phyloP scores from a whole-genome alignment of 805 yeast genomes.

The Suhomyces sp. region DNA sequence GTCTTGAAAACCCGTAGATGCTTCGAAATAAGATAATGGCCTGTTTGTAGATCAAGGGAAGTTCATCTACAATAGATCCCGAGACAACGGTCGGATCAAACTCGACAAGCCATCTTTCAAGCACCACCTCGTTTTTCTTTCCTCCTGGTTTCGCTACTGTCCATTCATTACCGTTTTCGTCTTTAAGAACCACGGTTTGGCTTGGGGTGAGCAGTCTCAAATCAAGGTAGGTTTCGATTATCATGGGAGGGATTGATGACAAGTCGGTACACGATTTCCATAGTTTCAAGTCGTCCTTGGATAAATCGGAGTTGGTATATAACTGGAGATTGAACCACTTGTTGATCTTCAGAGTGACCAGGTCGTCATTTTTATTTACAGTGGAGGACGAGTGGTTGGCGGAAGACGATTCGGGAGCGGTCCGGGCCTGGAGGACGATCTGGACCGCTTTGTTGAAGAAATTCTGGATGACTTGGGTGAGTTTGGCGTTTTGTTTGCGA shows the following conservation, averaged over 20 bases:
- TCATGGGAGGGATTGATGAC: constrained; percentile 68
- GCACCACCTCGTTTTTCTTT: constrained; percentile 77
- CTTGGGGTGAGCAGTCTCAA: constrained; percentile 54
- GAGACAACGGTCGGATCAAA: constrained; percentile 53
- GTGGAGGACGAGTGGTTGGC: constrained; percentile 6
- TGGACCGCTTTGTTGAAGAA: constrained; percentile 66
- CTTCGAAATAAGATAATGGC: constrained; percentile 73
- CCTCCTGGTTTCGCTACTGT: constrained; percentile 56
- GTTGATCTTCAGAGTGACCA: constrained; percentile 36
- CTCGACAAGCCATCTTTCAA: constrained; percentile 92
- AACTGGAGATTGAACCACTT: constrained; percentile 66
- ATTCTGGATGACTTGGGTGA: constrained; percentile 50
- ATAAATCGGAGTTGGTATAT: constrained; percentile 28
- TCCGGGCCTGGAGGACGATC: constrained; percentile 51
- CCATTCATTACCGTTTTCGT: constrained; percentile 53
- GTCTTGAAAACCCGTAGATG: constrained; percentile 60
- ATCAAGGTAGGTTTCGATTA: constrained; percentile 80
- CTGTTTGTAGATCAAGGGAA: constrained; percentile 70
- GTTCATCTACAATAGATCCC: constrained; percentile 45
- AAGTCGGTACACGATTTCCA: constrained; percentile 56
- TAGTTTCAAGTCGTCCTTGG: constrained; percentile 55
- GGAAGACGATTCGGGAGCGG: constrained; percentile 20
- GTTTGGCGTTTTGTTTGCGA: constrained; percentile 30
- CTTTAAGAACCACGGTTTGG: constrained; percentile 60
- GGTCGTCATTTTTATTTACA: constrained; percentile 14